A percentile compares a stretch with the other conserved stretches of the same genome.
Evolutionary conservation across 2,329 filamentous ascomycete species (phyloP).

Genomic region (Scedosporium boydii): DNA sequence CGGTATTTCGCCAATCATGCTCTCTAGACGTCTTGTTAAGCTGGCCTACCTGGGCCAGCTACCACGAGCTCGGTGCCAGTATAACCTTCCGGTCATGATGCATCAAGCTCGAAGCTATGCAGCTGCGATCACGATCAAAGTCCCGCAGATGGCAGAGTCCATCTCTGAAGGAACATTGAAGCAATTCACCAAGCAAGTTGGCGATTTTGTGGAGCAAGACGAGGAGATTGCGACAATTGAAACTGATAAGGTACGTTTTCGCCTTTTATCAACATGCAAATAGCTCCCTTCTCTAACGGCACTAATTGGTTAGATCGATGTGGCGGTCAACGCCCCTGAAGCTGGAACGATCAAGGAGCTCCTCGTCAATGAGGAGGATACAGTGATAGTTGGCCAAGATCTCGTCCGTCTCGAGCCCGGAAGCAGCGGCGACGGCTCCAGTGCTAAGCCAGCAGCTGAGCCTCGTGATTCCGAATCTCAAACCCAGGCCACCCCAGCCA

Average conservation of each 20-base stretch:
- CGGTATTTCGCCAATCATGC: constrained; percentile 19
- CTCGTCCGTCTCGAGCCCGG: constrained; percentile 79
- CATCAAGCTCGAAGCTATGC: constrained; percentile 47
- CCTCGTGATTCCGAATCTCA: constrained; percentile 18
- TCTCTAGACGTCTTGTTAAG: constrained; percentile 32
- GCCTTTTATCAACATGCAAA: too few species aligned
- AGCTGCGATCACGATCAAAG: constrained; percentile 81
- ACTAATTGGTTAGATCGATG: constrained; percentile 62
- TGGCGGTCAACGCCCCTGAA: constrained; percentile 88
- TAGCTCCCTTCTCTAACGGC: too few species aligned
- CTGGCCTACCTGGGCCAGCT: constrained; percentile 34
- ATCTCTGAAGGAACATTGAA: constrained; percentile 96
- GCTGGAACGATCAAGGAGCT: constrained; percentile 88
- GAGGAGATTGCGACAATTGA: constrained; percentile 98
- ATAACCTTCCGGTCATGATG: constrained; percentile 40
- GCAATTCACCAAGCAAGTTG: constrained; percentile 86
- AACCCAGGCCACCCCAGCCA: constrained; percentile 19
- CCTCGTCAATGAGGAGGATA: constrained; percentile 87
- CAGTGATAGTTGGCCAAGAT: constrained; percentile 88
- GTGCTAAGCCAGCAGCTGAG: constrained; percentile 28
- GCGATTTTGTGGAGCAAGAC: constrained; percentile 88
- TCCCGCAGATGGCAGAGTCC: constrained; percentile 96
- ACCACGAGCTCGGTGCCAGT: constrained; percentile 22
- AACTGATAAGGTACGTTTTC: constrained; percentile 74
- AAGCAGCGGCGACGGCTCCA: constrained; percentile 42